Evolutionary conservation across 352 stramenopile genomes (phyloP), one percentile per base, ranked within the genome.

Genomic region (Phytophthora chlamydospora): DNA sequence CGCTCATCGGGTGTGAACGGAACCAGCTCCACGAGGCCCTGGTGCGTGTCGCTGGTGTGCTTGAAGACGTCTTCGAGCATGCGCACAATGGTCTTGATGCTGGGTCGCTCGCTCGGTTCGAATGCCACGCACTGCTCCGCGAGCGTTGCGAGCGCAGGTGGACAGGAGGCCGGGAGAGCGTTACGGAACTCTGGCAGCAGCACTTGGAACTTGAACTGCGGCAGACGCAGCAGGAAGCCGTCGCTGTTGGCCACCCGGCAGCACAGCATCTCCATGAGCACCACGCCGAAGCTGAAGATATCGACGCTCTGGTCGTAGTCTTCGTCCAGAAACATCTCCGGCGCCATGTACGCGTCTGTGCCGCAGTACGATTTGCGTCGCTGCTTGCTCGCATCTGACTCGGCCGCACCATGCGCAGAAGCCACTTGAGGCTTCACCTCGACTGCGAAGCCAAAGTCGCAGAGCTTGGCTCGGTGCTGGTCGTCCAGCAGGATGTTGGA

Each of bases 241-340:
- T 95, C 83, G 2, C 81, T 65, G 68, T 93, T 95, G 40, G 78
- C 83, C 19, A 87, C 69, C 45, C 85, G 87, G 39, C 87, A 93
- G 70, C 87, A 95, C 21, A 94, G 52, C 48, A 94, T 75, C 65
- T 95, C 87, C 80, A 95, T 94, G n/a, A 95, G 70, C 60, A 95
- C 85, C 42, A 95, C 74, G 19, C 87, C 87, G 47, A 90, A 92
- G 66, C 83, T 92, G 57, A 93, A 95, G 27, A 93, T 80, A 62
- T 95, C 87, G 13, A 91, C 85, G 35, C 85, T 90, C 16, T 92
- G 83, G 57, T 91, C 83, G 65, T 93, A 93, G 62, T 93, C 84
- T 31, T 93, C 82, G 57, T 90, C 80, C 40, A 93, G 68, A 49
- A 93, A 91, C 80, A 93, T 91, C 55, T 93, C 84, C 0, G 84